Evolutionary conservation across 805 yeast genomes (phyloP).

Genomic region (Candida methanosorbosa): DNA sequence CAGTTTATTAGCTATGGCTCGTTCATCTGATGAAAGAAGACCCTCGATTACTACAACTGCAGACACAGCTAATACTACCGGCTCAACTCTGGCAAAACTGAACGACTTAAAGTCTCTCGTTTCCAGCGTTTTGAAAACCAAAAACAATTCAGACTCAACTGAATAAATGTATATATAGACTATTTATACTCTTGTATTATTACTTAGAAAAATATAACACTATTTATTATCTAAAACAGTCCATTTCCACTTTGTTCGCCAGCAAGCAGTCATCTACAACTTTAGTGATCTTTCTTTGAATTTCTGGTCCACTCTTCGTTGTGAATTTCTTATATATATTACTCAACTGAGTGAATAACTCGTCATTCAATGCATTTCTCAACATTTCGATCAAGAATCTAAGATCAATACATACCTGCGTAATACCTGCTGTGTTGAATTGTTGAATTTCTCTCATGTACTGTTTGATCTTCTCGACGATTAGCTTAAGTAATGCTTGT

Average conservation of each 20-base stretch:
- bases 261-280: slow-evolving; percentile 11
- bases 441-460: slow-evolving; percentile 12
- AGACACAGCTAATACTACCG: too few relatives aligned
- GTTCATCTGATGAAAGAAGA: too few relatives aligned
- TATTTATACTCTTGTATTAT: too few relatives aligned
- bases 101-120: too few relatives aligned
- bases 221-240: slow-evolving; percentile 9
- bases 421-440: slow-evolving; percentile 15
- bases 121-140: too few relatives aligned
- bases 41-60: too few relatives aligned
- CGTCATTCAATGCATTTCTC: slow-evolving; percentile 2
- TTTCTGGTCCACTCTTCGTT: not conserved
- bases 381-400: slow-evolving; percentile 13
- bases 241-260: slow-evolving; percentile 18
- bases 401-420: slow-evolving; percentile 17
- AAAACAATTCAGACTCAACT: too few relatives aligned
- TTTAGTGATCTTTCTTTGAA: slow-evolving; percentile 6
- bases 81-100: too few relatives aligned
- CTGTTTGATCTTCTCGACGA: slow-evolving; percentile 15
- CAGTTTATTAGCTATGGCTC: too few relatives aligned
- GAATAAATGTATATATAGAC: too few relatives aligned
- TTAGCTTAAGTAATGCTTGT: slow-evolving; percentile 11
- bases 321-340: not conserved
- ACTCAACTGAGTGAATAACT: not conserved
- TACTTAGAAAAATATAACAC: too few relatives aligned